These are phyloP conservation scores for Calonectria pauciramosa DNA, from an alignment of 2,329 filamentous ascomycete genomes.

Conservation along the genomic window DNA sequence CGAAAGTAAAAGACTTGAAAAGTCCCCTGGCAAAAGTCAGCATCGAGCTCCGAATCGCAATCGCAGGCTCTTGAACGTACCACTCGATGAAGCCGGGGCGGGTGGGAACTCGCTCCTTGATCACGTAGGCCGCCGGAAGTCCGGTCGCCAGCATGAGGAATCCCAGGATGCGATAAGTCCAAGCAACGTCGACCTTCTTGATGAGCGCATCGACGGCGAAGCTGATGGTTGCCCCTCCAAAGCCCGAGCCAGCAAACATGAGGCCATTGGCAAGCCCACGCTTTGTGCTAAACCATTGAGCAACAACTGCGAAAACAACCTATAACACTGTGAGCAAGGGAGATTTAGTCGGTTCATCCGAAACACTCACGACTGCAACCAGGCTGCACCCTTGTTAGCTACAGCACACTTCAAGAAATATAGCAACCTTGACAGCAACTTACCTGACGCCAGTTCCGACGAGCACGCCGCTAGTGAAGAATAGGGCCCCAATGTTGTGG, in stretches of 20 bases:
- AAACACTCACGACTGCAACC: slow-evolving; percentile 53
- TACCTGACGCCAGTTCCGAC: slow-evolving; percentile 51
- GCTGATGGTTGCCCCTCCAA: slow-evolving; percentile 67
- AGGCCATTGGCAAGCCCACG: slow-evolving; percentile 68
- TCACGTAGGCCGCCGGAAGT: slow-evolving; percentile 66
- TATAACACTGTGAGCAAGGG: slow-evolving; percentile 4
- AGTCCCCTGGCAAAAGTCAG: slow-evolving; percentile 55
- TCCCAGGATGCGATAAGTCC: slow-evolving; percentile 67
- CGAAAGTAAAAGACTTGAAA: slow-evolving; percentile 65
- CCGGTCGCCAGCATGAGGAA: slow-evolving; percentile 65
- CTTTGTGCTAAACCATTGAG: slow-evolving; percentile 67
- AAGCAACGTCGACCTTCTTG: slow-evolving; percentile 57
- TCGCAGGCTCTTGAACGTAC: slow-evolving; percentile 40
- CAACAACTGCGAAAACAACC: slow-evolving; percentile 61
- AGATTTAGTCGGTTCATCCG: not conserved
- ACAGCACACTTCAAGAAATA: not conserved
- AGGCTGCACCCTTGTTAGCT: slow-evolving; percentile 40
- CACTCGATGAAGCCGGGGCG: slow-evolving; percentile 60
- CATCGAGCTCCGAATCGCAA: not conserved
- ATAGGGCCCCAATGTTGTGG: slow-evolving; percentile 52
- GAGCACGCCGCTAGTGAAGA: slow-evolving; percentile 50
- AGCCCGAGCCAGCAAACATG: slow-evolving; percentile 65
- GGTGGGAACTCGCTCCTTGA: slow-evolving; percentile 57
- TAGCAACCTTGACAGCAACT: slow-evolving; percentile 1
- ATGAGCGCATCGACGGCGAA: slow-evolving; percentile 64